Base-by-base conservation (phyloP, 2,329 filamentous ascomycete species). In the Paracoccidioides lutzii region DNA sequence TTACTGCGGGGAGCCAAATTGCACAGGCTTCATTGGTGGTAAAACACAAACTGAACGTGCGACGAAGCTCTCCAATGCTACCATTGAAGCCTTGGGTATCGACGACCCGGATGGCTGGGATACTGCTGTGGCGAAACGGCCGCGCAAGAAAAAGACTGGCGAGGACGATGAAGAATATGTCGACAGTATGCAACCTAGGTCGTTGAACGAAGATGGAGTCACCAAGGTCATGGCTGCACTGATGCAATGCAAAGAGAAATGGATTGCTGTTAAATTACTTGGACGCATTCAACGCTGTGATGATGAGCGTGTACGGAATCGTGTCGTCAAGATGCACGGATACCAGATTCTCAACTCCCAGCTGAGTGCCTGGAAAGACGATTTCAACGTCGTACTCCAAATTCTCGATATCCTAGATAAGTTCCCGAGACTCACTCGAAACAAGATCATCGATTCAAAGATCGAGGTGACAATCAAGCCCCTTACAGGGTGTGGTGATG, bases 171-270 rank as follows among this genome's bases (percentile, higher is more conserved):
- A 95, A 67, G 91, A 96, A 66, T 97, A 97, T 67, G 85, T 96
- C 70, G 93, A 90, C 71, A 90, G 88, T 69, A 79, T 94, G 58
- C 82, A 91, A 69, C 84, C 87, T 53, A 87, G 84, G 65, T 83
- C 81, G 50, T 79, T 96, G 58, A 84, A 89, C 61, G 88, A 93
- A 65, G 82, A 85, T 57, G 88, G 87, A 59, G 89, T 94, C 59
- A 88, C 86, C 65, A 95, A 94, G 73, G 89, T 96, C 70, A 95
- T 96, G 89, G 90, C 91, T 30, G 86, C 90, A 54, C 81, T 98
- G 57, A 90, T 95, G 83, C 91, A 96, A 70, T 95, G 89, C 78
- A 95, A 95, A 72, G 93, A 98, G 77, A 96, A 96, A 72, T 98
- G 93, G 93, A 96, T 98, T 70, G 90, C 88, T 2, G 90, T 96